A percentile compares a stretch with the other conserved stretches of the same genome.
Conservation (phyloP, 108 stramenopile genomes). For the Cyclotella baltica region DNA sequence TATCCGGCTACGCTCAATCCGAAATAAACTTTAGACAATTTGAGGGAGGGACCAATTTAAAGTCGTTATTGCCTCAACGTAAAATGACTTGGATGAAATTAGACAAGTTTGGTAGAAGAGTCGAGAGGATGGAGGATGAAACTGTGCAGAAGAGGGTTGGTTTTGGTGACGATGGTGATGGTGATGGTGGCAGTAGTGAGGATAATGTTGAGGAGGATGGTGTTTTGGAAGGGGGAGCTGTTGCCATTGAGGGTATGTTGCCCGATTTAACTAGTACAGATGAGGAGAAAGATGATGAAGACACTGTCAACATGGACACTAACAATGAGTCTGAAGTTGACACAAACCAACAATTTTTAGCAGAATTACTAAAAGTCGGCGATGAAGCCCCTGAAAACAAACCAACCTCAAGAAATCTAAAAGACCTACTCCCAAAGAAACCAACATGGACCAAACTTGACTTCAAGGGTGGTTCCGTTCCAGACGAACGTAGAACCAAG, state of each 20-base stretch:
- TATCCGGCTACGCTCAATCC: too few relatives aligned
- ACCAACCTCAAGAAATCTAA: slow-evolving; percentile 10
- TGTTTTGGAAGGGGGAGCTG: too few relatives aligned
- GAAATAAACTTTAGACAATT: too few relatives aligned
- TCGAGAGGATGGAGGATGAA: slow-evolving; percentile 49
- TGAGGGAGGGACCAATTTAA: slow-evolving; percentile 12
- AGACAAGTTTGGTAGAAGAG: slow-evolving; percentile 41
- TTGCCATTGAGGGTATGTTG: background rate
- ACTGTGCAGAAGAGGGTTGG: slow-evolving; percentile 10
- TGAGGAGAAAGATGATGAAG: background rate
- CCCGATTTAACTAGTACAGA: background rate
- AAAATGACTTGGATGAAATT: slow-evolving; percentile 31
- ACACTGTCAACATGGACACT: too few relatives aligned
- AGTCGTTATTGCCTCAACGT: slow-evolving; percentile 17
- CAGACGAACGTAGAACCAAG: slow-evolving; percentile 43
- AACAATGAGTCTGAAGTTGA: background rate
- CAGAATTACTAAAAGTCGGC: background rate
- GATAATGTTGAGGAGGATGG: too few relatives aligned
- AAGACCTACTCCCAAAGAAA: slow-evolving; percentile 31
- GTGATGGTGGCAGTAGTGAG: background rate
- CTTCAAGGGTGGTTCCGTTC: slow-evolving; percentile 39
- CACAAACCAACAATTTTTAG: background rate
- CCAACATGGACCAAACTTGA: slow-evolving; percentile 40
- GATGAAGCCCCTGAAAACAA: background rate
- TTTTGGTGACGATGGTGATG: background rate